These are phyloP conservation scores for Halteria grandinella DNA, from an alignment of 73 alveolate genomes.

Conservation along the genomic window DNA sequence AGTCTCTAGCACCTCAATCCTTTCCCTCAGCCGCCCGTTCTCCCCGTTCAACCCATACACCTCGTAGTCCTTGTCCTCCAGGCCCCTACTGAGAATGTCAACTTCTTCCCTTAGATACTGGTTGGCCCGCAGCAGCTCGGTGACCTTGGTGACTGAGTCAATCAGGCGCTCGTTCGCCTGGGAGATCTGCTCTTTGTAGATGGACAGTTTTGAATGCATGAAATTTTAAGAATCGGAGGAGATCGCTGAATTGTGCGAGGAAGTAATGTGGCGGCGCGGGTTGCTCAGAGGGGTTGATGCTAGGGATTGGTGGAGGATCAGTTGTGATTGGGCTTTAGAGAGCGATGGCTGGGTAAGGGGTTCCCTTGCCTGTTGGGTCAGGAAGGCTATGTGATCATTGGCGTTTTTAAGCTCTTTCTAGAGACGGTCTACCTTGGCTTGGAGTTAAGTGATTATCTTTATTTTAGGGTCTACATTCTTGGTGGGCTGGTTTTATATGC, in stretches of 20 bases:
- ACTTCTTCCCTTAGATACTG: constrained; percentile 52
- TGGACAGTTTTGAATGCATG: neutral
- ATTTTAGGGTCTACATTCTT: constrained; percentile 90
- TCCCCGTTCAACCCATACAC: constrained; percentile 26
- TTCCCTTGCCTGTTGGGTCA: constrained; percentile 55
- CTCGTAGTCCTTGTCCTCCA: constrained; percentile 52
- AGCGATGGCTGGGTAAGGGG: no score
- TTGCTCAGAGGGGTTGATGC: no score
- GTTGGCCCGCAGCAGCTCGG: constrained; percentile 46
- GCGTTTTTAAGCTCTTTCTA: constrained; percentile 65
- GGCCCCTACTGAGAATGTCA: constrained; percentile 8
- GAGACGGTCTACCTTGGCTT: constrained; percentile 52
- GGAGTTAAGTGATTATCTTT: constrained; percentile 69
- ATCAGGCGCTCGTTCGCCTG: constrained; percentile 51
- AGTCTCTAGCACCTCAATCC: constrained; percentile 43
- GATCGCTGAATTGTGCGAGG: no score
- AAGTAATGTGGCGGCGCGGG: no score
- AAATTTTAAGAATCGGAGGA: neutral
- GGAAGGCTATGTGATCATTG: constrained; percentile 64
- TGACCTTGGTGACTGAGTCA: constrained; percentile 46
- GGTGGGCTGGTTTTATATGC: constrained; percentile 87
- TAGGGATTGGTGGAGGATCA: no score
- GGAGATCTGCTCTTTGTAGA: constrained; percentile 3
- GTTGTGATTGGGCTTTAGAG: no score
- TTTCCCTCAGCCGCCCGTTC: constrained; percentile 31